These are phyloP conservation scores for Kondoa malvinella DNA, from an alignment of 768 basidiomycete species.

Conservation along the genomic window DNA sequence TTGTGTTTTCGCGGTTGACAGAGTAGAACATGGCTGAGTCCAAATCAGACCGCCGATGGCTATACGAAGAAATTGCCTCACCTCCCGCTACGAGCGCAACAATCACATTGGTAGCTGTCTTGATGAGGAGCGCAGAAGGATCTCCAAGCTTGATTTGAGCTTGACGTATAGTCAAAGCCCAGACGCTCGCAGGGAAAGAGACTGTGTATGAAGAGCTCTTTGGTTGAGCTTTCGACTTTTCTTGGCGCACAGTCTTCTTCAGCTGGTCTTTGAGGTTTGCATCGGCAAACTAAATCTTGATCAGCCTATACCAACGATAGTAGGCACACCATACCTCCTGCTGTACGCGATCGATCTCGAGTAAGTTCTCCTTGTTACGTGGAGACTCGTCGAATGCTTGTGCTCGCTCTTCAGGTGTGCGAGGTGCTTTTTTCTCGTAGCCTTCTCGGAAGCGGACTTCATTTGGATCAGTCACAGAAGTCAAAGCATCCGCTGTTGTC, in stretches of 20 bases:
- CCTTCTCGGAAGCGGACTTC: conserved; percentile 34
- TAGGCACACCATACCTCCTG: conserved; percentile 76
- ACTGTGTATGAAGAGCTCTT: neutral
- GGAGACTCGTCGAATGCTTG: conserved; percentile 41
- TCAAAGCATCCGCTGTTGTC: conserved; percentile 35
- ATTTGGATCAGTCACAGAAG: conserved; percentile 49
- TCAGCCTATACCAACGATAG: too few relatives aligned
- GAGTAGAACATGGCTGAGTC: conserved; percentile 3
- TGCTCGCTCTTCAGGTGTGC: neutral
- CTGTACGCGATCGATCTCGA: conserved; percentile 52
- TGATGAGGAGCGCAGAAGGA: neutral
- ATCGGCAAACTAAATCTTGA: neutral
- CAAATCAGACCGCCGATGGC: too few relatives aligned
- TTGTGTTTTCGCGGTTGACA: neutral
- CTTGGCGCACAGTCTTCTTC: neutral
- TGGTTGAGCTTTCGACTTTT: neutral
- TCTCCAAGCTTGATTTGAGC: neutral
- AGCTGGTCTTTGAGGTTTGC: neutral
- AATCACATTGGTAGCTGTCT: neutral
- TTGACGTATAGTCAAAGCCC: conserved; percentile 6
- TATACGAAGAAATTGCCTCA: too few relatives aligned
- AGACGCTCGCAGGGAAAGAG: neutral
- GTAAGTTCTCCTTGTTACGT: conserved; percentile 40
- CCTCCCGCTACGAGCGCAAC: neutral
- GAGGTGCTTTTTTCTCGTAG: conserved; percentile 33